Base-by-base conservation (phyloP, 208 protist genomes). In the Lotmaria passim region DNA sequence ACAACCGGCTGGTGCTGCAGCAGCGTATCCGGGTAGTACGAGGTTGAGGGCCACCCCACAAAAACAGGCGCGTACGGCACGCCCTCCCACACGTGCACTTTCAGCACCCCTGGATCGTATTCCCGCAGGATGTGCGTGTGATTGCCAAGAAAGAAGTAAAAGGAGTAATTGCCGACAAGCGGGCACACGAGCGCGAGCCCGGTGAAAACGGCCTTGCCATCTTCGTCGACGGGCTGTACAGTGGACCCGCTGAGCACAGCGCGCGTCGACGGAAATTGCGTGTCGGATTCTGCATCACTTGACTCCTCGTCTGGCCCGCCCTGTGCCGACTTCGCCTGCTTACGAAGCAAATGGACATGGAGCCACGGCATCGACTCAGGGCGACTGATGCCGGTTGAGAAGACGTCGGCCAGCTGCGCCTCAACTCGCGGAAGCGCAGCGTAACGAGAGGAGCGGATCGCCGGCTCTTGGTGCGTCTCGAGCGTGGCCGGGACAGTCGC, bases 1-100 rank as follows among this genome's bases (percentile, higher is more conserved):
- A 86, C 39, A 33, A 86, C 64, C 7, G 81, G 69, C 58, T 82
- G 77, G 23, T 58, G 23, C 28, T 14, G 3, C 39, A 86, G 73
- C 52, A 74, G 48, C 21, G 51, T 51, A 31, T 63, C 55, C 15
- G 63, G 57, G 53, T 55, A 69, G 41, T 73, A 74, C 11, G 30
- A 60, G 3, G 66, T 65, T 5, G 73, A 80, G 17, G 73, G 81
- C 41, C n/a, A 3, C 12, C 38, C 55, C 0, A 74, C 70, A 23
- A 86, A 76, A 12, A 21, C 19, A 0, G 68, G 56, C 4, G 56
- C 28, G 62, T 74, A 26, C 26, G 81, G 56, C 4, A 7, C 5
- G 23, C 81, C 76, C 28, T 76, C 69, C 10, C 10, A 11, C 15
- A 85, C 58, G 3, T 8, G 7, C 10, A 82, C 21, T 0, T 19